Conservation (phyloP, 2,329 filamentous ascomycete genomes). For the Diaporthe ampelina region DNA sequence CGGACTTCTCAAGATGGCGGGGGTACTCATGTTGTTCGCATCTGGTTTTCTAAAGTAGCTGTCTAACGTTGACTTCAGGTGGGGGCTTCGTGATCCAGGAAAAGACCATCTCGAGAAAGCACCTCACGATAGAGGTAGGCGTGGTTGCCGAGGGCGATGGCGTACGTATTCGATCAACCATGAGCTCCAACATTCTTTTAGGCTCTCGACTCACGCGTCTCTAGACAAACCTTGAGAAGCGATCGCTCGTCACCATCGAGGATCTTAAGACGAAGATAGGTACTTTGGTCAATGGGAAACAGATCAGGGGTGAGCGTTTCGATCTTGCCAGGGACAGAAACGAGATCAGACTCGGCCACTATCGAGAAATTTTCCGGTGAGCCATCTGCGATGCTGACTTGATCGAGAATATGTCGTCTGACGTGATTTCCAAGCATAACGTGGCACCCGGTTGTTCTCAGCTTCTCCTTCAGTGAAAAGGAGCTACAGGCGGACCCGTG, state of each 20-base stretch:
- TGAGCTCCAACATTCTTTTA: slow-evolving; percentile 8
- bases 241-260: slow-evolving; percentile 79
- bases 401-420: not conserved
- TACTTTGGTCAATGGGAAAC: slow-evolving; percentile 80
- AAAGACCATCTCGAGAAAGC: slow-evolving; percentile 89
- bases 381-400: slow-evolving; percentile 17
- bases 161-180: slow-evolving; percentile 59
- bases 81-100: slow-evolving; percentile 79
- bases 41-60: not conserved
- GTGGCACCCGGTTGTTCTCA: slow-evolving; percentile 87
- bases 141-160: slow-evolving; percentile 75
- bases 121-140: slow-evolving; percentile 83
- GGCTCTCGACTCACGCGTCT: not conserved
- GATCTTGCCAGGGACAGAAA: slow-evolving; percentile 71
- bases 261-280: slow-evolving; percentile 90
- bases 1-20: slow-evolving; percentile 78
- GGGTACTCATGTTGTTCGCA: slow-evolving; percentile 36
- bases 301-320: slow-evolving; percentile 74
- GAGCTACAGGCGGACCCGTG: slow-evolving; percentile 78
- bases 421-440: slow-evolving; percentile 67
- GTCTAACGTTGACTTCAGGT: slow-evolving; percentile 57
- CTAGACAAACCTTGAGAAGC: slow-evolving; percentile 72
- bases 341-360: slow-evolving; percentile 79
- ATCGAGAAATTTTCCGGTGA: slow-evolving; percentile 73
- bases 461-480: slow-evolving; percentile 81